These are phyloP conservation scores for Picea abies DNA, from an alignment of 83 land plant genomes.

Conservation along the genomic window DNA sequence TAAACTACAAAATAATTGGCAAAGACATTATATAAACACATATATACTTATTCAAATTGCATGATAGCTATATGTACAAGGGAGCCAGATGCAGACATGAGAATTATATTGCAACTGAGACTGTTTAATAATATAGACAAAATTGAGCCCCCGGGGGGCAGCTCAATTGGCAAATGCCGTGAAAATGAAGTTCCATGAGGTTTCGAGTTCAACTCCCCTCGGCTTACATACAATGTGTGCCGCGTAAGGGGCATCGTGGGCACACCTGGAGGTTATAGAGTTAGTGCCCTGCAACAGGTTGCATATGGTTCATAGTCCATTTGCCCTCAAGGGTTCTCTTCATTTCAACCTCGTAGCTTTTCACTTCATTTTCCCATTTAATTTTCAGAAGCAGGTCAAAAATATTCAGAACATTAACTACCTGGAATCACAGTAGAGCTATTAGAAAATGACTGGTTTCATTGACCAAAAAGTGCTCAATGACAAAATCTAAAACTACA, in stretches of 20 bases:
- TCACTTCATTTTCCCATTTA: slow-evolving; percentile 67
- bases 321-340: slow-evolving; percentile 58
- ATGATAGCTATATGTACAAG: neutral
- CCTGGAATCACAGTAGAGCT: slow-evolving; percentile 31
- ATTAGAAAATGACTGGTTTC: too few relatives aligned
- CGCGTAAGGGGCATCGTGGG: too few relatives aligned
- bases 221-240: too few relatives aligned
- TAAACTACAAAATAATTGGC: too few relatives aligned
- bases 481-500: neutral
- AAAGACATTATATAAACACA: too few relatives aligned
- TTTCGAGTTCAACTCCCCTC: too few relatives aligned
- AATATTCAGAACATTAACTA: slow-evolving; percentile 43
- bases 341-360: slow-evolving; percentile 67
- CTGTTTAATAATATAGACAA: neutral
- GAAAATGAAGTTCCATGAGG: too few relatives aligned
- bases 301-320: slow-evolving; percentile 56
- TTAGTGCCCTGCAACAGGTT: slow-evolving; percentile 1
- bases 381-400: slow-evolving; percentile 72
- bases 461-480: neutral
- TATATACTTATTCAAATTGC: too few relatives aligned
- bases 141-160: too few relatives aligned
- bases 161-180: too few relatives aligned
- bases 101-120: neutral
- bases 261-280: too few relatives aligned
- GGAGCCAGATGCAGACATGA: neutral